phyloP scores from a whole-genome alignment of 2,329 filamentous ascomycete genomes.

The Verticillium tricorpus region DNA sequence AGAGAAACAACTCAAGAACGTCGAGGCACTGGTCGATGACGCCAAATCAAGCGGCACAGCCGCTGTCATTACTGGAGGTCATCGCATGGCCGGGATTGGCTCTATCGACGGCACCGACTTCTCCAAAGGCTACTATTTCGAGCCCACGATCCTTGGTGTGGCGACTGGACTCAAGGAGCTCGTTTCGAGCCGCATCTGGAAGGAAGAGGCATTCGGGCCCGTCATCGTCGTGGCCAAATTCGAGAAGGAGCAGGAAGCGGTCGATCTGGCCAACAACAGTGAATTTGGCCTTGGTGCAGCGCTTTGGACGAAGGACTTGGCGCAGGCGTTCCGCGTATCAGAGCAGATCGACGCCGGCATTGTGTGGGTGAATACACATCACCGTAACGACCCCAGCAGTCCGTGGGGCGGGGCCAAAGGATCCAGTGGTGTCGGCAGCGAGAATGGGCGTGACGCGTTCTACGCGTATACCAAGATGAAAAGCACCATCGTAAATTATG shows the following conservation, averaged over 20 bases:
- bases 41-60: slow-evolving; percentile 51
- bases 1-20: slow-evolving; percentile 57
- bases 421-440: slow-evolving; percentile 64
- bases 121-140: slow-evolving; percentile 66
- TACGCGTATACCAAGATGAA: slow-evolving; percentile 56
- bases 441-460: slow-evolving; percentile 65
- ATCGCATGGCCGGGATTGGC: slow-evolving; percentile 42
- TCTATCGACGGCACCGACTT: slow-evolving; percentile 47
- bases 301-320: slow-evolving; percentile 71
- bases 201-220: slow-evolving; percentile 79
- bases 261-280: slow-evolving; percentile 67
- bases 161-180: slow-evolving; percentile 51
- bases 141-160: slow-evolving; percentile 65
- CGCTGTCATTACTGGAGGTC: slow-evolving; percentile 37
- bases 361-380: slow-evolving; percentile 57
- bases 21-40: slow-evolving; percentile 60
- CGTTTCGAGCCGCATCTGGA: slow-evolving; percentile 67
- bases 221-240: slow-evolving; percentile 74
- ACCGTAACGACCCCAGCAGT: slow-evolving; percentile 67
- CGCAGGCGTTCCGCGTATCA: slow-evolving; percentile 68
- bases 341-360: slow-evolving; percentile 65
- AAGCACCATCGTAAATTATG: slow-evolving; percentile 68
- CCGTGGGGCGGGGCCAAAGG: slow-evolving; percentile 64
- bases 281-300: slow-evolving; percentile 74
- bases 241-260: slow-evolving; percentile 66